Base-by-base conservation (phyloP, 2,329 filamentous ascomycete species). In the Cercospora berteroae region DNA sequence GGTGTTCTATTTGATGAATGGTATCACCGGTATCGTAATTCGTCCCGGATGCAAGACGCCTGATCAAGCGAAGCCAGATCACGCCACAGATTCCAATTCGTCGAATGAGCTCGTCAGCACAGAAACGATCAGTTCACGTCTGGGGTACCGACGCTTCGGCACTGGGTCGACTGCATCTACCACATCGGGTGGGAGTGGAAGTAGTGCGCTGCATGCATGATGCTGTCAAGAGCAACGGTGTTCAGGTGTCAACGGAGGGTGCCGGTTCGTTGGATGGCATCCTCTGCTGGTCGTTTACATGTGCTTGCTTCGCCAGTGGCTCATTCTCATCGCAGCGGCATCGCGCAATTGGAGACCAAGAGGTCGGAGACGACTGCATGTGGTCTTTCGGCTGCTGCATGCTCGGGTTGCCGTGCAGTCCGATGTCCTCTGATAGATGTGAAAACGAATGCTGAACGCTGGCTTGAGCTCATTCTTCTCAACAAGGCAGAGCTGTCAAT, bases 81-180 rank as follows among this genome's bases (percentile, higher is more conserved):
- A 23, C 36, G 61, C 62, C 62, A 64, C 52, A 13, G 18, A 25
- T 33, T 64, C 62, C 62, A 44, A 59, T 52, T 60, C 39, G 56
- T 60, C 20, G 18, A 60, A 25, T 33, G 25, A 5, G 16, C 31
- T 56, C 29, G 56, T 44, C 48, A 56, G 13, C 25, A 12, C 33
- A n/a, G 39, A 25, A 23, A 33, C 33, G 33, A 50, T 36, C 23
- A 52, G 44, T 20, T 27, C 25, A 48, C 25, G 48, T 27, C 23
- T 50, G 52, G 16, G n/a, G 27, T 42, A 58, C 44, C 58, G 39
- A 50, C 25, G 33, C 65, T 58, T 39, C 27, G 61, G 55, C 39
- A 52, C 44, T 56, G 60, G 65, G 16, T 58, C 55, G 18, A 33
- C 23, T 58, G 55, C 55, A 58, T 58, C 55, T 58, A 29, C 55